Evolutionary conservation across 2,329 filamentous ascomycete genomes (phyloP).

Genomic region (Corniculantispora saksenae): DNA sequence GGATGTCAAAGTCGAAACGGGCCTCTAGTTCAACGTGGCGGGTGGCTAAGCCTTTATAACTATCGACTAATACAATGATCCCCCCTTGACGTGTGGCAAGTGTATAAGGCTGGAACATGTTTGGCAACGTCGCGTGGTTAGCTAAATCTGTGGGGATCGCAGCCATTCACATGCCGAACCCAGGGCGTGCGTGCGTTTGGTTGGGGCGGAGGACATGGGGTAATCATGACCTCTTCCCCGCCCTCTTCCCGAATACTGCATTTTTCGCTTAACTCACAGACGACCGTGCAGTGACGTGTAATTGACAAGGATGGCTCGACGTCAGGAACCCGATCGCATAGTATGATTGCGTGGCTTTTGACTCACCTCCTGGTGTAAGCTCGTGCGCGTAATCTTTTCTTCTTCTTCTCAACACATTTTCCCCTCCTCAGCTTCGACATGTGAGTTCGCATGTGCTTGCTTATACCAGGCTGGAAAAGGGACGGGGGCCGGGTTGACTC

Average conservation of each 20-base stretch:
- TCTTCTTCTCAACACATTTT: constrained; percentile 1
- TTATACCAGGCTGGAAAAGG: background rate
- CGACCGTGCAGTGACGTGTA: background rate
- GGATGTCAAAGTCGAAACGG: no score
- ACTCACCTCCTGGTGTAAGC: background rate
- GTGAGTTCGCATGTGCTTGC: constrained; percentile 14
- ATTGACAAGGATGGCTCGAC: background rate
- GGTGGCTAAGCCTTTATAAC: background rate
- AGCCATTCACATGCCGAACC: constrained; percentile 11
- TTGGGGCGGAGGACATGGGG: constrained; percentile 1
- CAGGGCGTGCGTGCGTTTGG: constrained; percentile 9
- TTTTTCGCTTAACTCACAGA: background rate
- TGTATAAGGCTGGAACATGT: background rate
- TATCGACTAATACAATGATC: background rate
- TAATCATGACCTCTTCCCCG: constrained; percentile 9
- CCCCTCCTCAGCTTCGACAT: background rate
- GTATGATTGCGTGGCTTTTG: constrained; percentile 7
- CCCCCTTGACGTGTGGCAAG: background rate
- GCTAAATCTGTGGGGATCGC: constrained; percentile 4
- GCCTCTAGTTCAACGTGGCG: background rate
- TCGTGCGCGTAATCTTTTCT: background rate
- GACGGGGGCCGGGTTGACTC: constrained; percentile 9
- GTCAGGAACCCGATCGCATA: constrained; percentile 9
- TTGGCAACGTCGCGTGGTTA: background rate
- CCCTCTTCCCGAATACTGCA: background rate